Evolutionary conservation across 2,329 filamentous ascomycete species (phyloP), one percentile per base, ranked within the genome.

Genomic region (Dichotomopilus funicola): DNA sequence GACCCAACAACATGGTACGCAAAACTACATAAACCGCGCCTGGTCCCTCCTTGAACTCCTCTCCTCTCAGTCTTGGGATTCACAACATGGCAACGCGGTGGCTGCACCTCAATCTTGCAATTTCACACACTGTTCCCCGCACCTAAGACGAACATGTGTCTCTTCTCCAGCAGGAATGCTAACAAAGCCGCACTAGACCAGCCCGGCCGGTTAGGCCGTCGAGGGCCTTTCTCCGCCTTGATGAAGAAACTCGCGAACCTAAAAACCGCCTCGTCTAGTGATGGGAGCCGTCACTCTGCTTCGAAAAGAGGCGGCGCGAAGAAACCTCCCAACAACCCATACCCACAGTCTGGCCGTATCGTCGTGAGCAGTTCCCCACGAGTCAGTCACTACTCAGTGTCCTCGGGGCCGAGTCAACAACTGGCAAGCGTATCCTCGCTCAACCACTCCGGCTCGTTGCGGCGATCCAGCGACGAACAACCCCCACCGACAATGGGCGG

Each of bases 201-300:
- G 63, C 78, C 85, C 63, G 75, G 75, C 62, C 74, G 79, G 62
- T 63, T 73, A 67, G 81, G 81, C 64, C 87, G 90, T 62, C 86
- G 91, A 64, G 85, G 89, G 61, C 92, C 91, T 31, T 97, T 97
- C 69, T 83, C 91, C 47, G 89, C 86, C 63, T 95, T 92, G 88
- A 90, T 99, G 77, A 95, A 91, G 78, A 91, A 91, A 67, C 82
- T 97, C 55, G 86, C 91, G 59, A 92, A 87, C 70, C 86, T 96
- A 73, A 96, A 95, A 71, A 70, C 68, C 54, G 78, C 75, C 54
- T 85, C 85, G 4, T 87, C 85, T 36, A 82, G 80, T 60, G 78
- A 83, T 58, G 77, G 77, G 43, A 57, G 66, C 63, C 71, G 65
- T 56, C 71, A 67, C 65, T 71, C 68, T 60, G 71, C 65, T 57